phyloP scores from a whole-genome alignment of 2,329 filamentous ascomycete genomes.

The Pezicula carpinea region DNA sequence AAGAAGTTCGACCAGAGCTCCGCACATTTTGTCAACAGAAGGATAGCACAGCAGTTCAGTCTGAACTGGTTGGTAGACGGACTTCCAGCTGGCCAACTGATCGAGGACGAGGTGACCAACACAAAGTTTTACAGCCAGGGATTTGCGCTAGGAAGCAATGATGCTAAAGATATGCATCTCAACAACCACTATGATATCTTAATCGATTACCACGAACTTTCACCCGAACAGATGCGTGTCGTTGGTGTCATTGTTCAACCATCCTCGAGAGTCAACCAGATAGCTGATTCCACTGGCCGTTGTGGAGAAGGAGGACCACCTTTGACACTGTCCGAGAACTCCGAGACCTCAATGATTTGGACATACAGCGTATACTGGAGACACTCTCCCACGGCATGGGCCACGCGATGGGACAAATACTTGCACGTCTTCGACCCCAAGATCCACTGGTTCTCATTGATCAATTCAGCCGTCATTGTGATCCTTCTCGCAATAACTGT shows the following conservation, averaged over 20 bases:
- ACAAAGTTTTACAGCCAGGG: conserved; percentile 87
- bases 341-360: conserved; percentile 68
- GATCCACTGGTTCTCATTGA: conserved; percentile 98
- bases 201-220: conserved; percentile 85
- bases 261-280: conserved; percentile 59
- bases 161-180: conserved; percentile 54
- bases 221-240: conserved; percentile 69
- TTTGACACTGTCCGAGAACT: conserved; percentile 60
- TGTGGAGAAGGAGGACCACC: conserved; percentile 56
- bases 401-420: conserved; percentile 98
- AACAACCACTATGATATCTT: conserved; percentile 96
- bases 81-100: conserved; percentile 81
- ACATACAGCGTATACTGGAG: conserved; percentile 93
- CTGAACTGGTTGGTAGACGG: conserved; percentile 96
- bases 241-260: conserved; percentile 90
- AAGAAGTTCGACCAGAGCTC: conserved; percentile 61
- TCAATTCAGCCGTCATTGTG: conserved; percentile 94
- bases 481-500: conserved; percentile 89
- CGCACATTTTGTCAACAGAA: conserved; percentile 74
- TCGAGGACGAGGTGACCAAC: conserved; percentile 69
- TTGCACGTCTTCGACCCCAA: conserved; percentile 95
- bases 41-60: conserved; percentile 82
- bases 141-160: conserved; percentile 70
- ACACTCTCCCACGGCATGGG: conserved; percentile 81
- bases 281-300: conserved; percentile 36